Conservation (phyloP, 352 stramenopile genomes). For the Phytophthora syringae region DNA sequence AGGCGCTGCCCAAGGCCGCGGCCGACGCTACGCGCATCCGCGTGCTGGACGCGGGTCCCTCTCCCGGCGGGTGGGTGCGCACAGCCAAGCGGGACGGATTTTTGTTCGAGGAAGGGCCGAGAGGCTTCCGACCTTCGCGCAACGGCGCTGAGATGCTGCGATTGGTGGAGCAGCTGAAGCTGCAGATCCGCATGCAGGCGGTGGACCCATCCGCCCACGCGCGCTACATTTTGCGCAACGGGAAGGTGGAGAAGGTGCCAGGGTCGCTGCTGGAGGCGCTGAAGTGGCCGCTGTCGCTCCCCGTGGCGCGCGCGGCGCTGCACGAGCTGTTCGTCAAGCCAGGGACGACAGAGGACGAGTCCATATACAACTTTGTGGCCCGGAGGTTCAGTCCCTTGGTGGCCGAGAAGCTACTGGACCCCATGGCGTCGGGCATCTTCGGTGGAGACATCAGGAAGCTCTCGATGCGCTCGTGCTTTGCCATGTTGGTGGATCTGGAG, state of each 20-base stretch:
- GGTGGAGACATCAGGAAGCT: slow-evolving; percentile 83
- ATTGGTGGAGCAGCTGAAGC: slow-evolving; percentile 77
- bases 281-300: slow-evolving; percentile 63
- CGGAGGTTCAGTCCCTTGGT: slow-evolving; percentile 83
- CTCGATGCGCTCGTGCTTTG: slow-evolving; percentile 84
- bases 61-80: slow-evolving; percentile 73
- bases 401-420: slow-evolving; percentile 80
- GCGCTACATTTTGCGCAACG: slow-evolving; percentile 80
- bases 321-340: slow-evolving; percentile 66
- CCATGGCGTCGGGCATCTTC: slow-evolving; percentile 87
- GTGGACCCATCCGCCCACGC: slow-evolving; percentile 66
- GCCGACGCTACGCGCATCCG: slow-evolving; percentile 55
- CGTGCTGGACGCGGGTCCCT: slow-evolving; percentile 66
- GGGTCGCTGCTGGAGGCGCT: slow-evolving; percentile 60
- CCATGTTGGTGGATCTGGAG: slow-evolving; percentile 82
- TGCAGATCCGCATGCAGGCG: slow-evolving; percentile 70
- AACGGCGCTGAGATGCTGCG: slow-evolving; percentile 88
- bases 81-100: slow-evolving; percentile 66
- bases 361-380: slow-evolving; percentile 80
- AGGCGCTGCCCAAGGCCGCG: slow-evolving; percentile 42
- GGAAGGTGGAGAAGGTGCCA: slow-evolving; percentile 81
- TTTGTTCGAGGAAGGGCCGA: slow-evolving; percentile 84
- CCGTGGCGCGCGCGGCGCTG: slow-evolving; percentile 63
- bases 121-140: slow-evolving; percentile 84
- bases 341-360: slow-evolving; percentile 67